Evolutionary conservation across 2,329 filamentous ascomycete genomes (phyloP), one percentile per base, ranked within the genome.

Genomic region (Rhytidhysteron rufulum): DNA sequence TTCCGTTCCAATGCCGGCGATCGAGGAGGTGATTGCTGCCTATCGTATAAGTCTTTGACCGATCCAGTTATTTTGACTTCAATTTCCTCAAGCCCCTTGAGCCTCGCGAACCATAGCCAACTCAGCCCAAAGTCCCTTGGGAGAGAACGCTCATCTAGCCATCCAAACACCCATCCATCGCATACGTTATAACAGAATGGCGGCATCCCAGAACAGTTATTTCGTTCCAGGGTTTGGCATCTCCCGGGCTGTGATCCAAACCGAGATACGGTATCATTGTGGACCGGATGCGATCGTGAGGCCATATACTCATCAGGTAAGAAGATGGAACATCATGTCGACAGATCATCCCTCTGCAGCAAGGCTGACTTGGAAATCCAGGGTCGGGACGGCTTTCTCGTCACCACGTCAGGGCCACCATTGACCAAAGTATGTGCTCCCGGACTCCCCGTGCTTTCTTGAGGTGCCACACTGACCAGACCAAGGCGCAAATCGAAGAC

Each of bases 161-260:
- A 22, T 5, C 20, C 29, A 27, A 27, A 8, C 20, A 10, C 37
- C 13, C n/a, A n/a, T n/a, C n/a, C n/a, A n/a, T n/a, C n/a, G n/a
- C n/a, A 39, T 39, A 39, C 37, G 37, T 39, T 39, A 17, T 33
- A 33, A 20, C 36, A 15, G 13, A 16, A 48, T 48, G 43, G 38
- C 43, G 16, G 27, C 58, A 38, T 39, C 45, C 20, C 40, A 55
- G 25, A 67, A 68, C 43, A 66, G 59, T 31, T 69, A 69, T 48
- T 69, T 69, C 39, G 56, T 69, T 4, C 66, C 66, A 13, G 66
- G 66, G 22, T 68, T 57, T 42, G 66, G 66, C 33, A 68, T 69
- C 44, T 68, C 65, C 17, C 57, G 66, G 47, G 55, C 63, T n/a
- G 65, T 69, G 19, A 69, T 69, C 30, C 66, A 69, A 41, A 64